These are phyloP conservation scores for Sphagnum tenellum DNA, from an alignment of 225 moss, liverwort and hornwort species.

Conservation along the genomic window DNA sequence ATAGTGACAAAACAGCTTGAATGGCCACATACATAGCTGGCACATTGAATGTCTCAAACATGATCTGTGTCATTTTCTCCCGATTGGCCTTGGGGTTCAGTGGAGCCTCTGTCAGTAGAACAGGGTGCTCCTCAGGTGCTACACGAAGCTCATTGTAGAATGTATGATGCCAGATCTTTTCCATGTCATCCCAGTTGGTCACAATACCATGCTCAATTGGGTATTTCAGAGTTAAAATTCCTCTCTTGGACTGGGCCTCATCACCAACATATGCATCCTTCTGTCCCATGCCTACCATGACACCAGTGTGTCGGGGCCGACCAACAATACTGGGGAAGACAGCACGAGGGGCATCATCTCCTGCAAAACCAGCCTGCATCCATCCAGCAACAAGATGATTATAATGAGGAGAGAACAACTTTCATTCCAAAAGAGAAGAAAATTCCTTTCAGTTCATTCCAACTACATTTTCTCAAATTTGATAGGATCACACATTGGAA, in stretches of 20 bases:
- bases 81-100: constrained; percentile 62
- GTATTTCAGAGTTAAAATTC: constrained; percentile 53
- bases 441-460: no score
- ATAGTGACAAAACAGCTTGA: constrained; percentile 49
- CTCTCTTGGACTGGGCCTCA: constrained; percentile 57
- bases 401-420: neutral
- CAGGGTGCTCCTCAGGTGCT: constrained; percentile 53
- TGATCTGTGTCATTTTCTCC: constrained; percentile 65
- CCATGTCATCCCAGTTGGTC: constrained; percentile 67
- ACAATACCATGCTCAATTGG: constrained; percentile 63
- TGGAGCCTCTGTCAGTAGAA: constrained; percentile 53
- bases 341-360: constrained; percentile 88
- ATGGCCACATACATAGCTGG: constrained; percentile 60
- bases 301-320: constrained; percentile 60
- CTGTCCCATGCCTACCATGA: constrained; percentile 64
- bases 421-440: no score
- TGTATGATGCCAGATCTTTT: constrained; percentile 64
- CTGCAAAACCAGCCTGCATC: constrained; percentile 82
- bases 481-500: no score
- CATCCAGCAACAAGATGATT: neutral
- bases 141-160: constrained; percentile 61
- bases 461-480: no score
- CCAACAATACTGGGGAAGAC: constrained; percentile 96
- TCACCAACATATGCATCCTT: constrained; percentile 62
- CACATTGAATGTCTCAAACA: constrained; percentile 59